Percentiles rank a stretch among this genome's conserved stretches.
phyloP scores from a whole-genome alignment of 2,329 filamentous ascomycete genomes.

The Phialophora chinensis region DNA sequence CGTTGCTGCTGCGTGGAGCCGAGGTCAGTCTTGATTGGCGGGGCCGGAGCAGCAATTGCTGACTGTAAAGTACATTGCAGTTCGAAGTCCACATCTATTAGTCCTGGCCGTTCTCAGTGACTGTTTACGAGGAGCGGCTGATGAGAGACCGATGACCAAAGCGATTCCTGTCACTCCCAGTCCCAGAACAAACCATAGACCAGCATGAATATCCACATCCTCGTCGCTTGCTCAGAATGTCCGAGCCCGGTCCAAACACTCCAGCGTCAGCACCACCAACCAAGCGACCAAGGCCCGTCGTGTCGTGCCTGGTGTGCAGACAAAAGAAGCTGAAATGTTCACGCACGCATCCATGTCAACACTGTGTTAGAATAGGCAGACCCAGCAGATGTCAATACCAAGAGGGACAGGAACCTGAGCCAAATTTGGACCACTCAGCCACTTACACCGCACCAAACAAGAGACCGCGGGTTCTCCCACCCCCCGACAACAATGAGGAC shows the following conservation, averaged over 20 bases:
- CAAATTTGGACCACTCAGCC: slow-evolving; percentile 15
- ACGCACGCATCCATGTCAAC: slow-evolving; percentile 58
- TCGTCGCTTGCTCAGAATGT: slow-evolving; percentile 10
- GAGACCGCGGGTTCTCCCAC: slow-evolving; percentile 20
- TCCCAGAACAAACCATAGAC: not conserved
- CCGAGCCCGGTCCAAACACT: slow-evolving; percentile 1
- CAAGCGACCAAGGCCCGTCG: slow-evolving; percentile 38
- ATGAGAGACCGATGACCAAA: not conserved
- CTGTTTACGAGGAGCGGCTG: not conserved
- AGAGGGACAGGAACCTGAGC: slow-evolving; percentile 35
- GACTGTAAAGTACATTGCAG: not conserved
- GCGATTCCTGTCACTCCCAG: not conserved
- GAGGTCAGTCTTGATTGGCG: not conserved
- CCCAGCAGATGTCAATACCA: slow-evolving; percentile 35
- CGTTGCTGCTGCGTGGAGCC: not conserved
- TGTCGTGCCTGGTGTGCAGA: slow-evolving; percentile 52
- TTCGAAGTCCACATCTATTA: not conserved
- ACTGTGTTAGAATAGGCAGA: slow-evolving; percentile 50
- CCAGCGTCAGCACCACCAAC: not conserved
- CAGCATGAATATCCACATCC: not conserved
- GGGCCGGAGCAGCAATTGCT: not conserved
- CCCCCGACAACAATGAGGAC: not conserved
- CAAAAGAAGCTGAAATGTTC: slow-evolving; percentile 61
- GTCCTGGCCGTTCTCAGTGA: too few species aligned
- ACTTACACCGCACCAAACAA: slow-evolving; percentile 13